These are phyloP conservation scores for Balamuthia mandrillaris DNA, from an alignment of 208 protist genomes.

Conservation along the genomic window DNA sequence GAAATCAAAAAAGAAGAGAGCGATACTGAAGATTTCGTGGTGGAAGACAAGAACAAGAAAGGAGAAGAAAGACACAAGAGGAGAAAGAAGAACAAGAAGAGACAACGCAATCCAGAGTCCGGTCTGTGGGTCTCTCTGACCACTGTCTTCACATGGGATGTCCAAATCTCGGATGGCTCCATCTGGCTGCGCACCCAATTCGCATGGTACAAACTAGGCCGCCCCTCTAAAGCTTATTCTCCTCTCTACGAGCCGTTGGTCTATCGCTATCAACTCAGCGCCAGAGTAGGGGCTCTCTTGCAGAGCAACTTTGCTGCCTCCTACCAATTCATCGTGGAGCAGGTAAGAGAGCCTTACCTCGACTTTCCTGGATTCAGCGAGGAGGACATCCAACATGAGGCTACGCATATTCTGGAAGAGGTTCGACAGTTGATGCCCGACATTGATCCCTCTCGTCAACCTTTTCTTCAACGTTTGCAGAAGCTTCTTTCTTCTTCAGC, in stretches of 20 bases:
- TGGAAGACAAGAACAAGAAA: too few relatives aligned
- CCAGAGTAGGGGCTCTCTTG: background rate
- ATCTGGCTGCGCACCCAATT: background rate
- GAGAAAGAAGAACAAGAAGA: too few relatives aligned
- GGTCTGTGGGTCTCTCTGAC: background rate
- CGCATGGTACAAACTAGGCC: slow-evolving; percentile 10
- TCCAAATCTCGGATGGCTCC: background rate
- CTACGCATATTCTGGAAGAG: background rate
- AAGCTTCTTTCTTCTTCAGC: background rate
- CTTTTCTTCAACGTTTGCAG: background rate
- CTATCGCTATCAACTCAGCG: background rate
- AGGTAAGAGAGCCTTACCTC: background rate
- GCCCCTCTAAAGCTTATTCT: background rate
- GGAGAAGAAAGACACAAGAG: too few relatives aligned
- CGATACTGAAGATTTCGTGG: background rate
- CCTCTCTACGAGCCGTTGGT: background rate
- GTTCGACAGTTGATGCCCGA: background rate
- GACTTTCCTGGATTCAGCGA: background rate
- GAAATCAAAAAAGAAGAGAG: background rate
- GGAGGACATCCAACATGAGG: background rate
- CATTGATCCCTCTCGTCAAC: background rate
- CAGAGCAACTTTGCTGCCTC: background rate
- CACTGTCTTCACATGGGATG: background rate
- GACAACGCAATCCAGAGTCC: background rate
- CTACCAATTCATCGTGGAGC: background rate